These are phyloP conservation scores for Zygotorulaspora chibaensis DNA, from an alignment of 805 yeast species.

Conservation along the genomic window DNA sequence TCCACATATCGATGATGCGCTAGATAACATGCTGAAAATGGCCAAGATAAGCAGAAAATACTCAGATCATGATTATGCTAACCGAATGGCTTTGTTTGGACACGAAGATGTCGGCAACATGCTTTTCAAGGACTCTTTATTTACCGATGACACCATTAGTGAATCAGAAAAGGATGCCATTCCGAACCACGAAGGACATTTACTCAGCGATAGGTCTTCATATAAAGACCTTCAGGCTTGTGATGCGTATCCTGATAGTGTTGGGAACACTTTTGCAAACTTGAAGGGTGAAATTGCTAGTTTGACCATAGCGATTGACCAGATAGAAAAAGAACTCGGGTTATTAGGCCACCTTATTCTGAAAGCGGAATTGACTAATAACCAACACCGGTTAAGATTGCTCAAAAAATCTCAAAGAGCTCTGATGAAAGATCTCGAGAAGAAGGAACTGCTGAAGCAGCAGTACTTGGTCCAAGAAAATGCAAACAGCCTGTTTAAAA, in stretches of 20 bases:
- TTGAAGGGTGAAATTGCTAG: slow-evolving; percentile 61
- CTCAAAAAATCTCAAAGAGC: slow-evolving; percentile 63
- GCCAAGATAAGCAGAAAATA: slow-evolving; percentile 16
- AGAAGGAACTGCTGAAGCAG: slow-evolving; percentile 70
- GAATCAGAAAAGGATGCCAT: neutral
- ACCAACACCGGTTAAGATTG: slow-evolving; percentile 61
- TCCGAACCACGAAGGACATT: slow-evolving; percentile 12
- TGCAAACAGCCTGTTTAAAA: slow-evolving; percentile 70
- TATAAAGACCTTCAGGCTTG: slow-evolving; percentile 13
- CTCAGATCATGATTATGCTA: neutral
- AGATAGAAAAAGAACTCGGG: slow-evolving; percentile 54
- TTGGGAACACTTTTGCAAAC: slow-evolving; percentile 16
- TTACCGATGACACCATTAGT: slow-evolving; percentile 11
- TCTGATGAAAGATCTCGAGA: slow-evolving; percentile 64
- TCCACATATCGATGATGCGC: slow-evolving; percentile 34
- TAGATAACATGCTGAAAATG: slow-evolving; percentile 31
- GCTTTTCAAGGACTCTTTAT: slow-evolving; percentile 14
- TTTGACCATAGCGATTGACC: slow-evolving; percentile 54
- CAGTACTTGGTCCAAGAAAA: slow-evolving; percentile 80
- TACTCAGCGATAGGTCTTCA: slow-evolving; percentile 21
- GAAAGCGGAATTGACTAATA: slow-evolving; percentile 84
- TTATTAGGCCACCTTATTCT: slow-evolving; percentile 63
- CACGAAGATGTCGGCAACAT: slow-evolving; percentile 6
- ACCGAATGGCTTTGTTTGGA: slow-evolving; percentile 12
- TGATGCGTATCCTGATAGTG: slow-evolving; percentile 9